Conservation (phyloP, 306 rosid species). For the Rosa rugosa region DNA sequence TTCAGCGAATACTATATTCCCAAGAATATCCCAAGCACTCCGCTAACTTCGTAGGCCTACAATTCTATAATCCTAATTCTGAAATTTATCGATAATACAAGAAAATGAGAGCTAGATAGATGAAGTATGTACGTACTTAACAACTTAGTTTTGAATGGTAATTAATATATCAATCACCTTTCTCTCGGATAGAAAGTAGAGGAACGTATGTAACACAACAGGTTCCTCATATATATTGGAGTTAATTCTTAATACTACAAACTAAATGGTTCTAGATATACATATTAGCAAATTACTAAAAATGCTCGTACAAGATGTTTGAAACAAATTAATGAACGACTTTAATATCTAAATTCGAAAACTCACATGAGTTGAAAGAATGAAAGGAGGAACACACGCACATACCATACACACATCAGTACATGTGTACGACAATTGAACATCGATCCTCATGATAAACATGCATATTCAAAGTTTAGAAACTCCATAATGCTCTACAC, state of each 20-base stretch:
- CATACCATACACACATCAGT: neutral
- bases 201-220: too few relatives aligned
- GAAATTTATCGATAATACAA: neutral
- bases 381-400: too few relatives aligned
- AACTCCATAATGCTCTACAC: neutral
- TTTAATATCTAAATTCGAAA: too few relatives aligned
- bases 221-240: neutral
- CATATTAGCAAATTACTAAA: neutral
- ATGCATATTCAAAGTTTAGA: neutral
- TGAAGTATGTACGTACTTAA: neutral
- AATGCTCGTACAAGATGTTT: neutral
- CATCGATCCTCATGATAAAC: neutral
- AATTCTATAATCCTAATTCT: neutral
- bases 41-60: neutral
- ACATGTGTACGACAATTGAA: neutral
- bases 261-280: neutral
- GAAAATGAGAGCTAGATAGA: neutral
- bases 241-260: neutral
- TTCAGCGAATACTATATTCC: neutral
- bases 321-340: neutral
- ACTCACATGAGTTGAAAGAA: neutral
- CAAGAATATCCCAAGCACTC: slow-evolving; percentile 8
- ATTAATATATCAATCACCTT: neutral
- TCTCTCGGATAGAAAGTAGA: neutral
- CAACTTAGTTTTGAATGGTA: neutral